phyloP scores from a whole-genome alignment of 2,329 filamentous ascomycete genomes.

The Diplodia scrobiculata region DNA sequence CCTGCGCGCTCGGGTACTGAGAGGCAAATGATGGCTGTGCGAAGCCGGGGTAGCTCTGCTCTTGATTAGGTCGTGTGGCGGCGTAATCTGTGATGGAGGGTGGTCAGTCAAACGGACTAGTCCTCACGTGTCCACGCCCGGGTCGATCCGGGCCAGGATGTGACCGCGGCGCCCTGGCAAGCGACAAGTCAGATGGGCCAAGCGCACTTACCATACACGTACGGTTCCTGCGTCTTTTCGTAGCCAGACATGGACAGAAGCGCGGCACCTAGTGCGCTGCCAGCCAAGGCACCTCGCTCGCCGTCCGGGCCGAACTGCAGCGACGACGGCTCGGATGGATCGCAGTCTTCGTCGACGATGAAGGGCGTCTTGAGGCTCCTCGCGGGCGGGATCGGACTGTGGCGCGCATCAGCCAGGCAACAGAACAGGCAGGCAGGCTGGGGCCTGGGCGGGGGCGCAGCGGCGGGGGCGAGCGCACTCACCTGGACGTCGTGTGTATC shows the following conservation, averaged over 20 bases:
- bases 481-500: constrained; percentile 28
- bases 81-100: constrained; percentile 58
- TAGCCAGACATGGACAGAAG: constrained; percentile 80
- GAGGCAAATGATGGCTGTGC: constrained; percentile 54
- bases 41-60: constrained; percentile 54
- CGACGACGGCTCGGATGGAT: constrained; percentile 35
- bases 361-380: constrained; percentile 38
- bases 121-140: constrained; percentile 44
- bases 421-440: background rate
- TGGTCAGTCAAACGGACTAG: constrained; percentile 49
- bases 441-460: constrained; percentile 6
- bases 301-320: constrained; percentile 41
- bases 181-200: constrained; percentile 45
- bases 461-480: background rate
- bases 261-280: constrained; percentile 43
- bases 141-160: constrained; percentile 41
- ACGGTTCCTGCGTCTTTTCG: constrained; percentile 72
- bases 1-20: constrained; percentile 54
- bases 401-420: constrained; percentile 10
- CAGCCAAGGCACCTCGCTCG: constrained; percentile 56
- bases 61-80: constrained; percentile 62
- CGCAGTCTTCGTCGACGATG: constrained; percentile 36
- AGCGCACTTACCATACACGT: constrained; percentile 74
- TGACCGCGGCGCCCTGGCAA: constrained; percentile 36
- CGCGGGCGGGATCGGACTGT: constrained; percentile 36